Percentiles rank a stretch among this genome's conserved stretches.
Evolutionary conservation across 2,329 filamentous ascomycete species (phyloP).

Genomic region (Cordyceps farinosa): DNA sequence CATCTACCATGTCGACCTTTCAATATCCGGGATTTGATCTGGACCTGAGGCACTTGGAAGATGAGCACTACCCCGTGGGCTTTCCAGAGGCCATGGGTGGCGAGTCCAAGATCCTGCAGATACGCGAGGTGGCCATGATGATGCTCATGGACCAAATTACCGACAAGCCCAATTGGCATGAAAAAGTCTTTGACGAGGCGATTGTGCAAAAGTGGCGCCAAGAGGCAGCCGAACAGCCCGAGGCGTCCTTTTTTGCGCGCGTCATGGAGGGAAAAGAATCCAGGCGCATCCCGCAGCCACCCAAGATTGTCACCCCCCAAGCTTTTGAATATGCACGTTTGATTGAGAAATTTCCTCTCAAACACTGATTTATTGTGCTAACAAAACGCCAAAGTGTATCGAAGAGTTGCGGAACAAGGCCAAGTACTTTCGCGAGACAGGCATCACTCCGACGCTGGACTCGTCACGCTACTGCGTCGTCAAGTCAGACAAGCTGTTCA

Average conservation of each 20-base stretch:
- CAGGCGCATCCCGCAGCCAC: conserved; percentile 7
- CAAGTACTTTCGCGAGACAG: no score
- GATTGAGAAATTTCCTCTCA: not conserved
- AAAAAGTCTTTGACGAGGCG: conserved; percentile 26
- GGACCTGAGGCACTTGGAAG: not conserved
- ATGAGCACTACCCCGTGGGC: conserved; percentile 10
- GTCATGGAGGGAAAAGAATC: conserved; percentile 17
- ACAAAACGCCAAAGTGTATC: no score
- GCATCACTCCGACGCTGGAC: no score
- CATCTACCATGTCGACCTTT: not conserved
- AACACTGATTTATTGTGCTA: no score
- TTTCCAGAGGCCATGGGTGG: not conserved
- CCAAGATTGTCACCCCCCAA: conserved; percentile 15
- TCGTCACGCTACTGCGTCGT: no score
- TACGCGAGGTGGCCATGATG: conserved; percentile 16
- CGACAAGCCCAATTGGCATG: not conserved
- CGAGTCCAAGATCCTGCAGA: conserved; percentile 14
- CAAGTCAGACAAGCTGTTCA: no score
- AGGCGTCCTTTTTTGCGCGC: conserved; percentile 15
- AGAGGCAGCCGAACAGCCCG: conserved; percentile 19
- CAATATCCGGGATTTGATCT: not conserved
- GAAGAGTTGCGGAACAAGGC: no score
- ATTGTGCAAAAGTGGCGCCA: conserved; percentile 27
- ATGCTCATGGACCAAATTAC: no score
- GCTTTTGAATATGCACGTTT: conserved; percentile 35